Percentiles rank a stretch among this genome's conserved stretches.
These are phyloP conservation scores for Sergeia podlipaevii DNA, from an alignment of 208 protist genomes.

Conservation along the genomic window DNA sequence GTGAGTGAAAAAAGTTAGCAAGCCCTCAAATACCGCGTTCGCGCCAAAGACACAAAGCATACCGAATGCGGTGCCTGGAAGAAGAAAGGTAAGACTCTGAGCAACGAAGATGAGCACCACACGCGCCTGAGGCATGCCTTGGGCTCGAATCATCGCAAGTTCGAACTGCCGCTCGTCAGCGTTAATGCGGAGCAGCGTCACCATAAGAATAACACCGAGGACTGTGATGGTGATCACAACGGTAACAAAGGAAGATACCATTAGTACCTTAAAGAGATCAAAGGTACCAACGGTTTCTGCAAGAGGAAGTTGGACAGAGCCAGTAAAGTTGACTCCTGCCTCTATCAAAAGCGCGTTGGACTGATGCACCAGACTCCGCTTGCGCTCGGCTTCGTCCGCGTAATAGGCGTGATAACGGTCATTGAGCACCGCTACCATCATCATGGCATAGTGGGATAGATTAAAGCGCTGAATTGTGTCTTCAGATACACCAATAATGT, in stretches of 20 bases:
- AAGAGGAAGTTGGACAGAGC: conserved; percentile 60
- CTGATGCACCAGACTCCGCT: conserved; percentile 46
- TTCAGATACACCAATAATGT: conserved; percentile 23
- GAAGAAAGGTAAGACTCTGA: conserved; percentile 86
- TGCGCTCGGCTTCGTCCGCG: conserved; percentile 14
- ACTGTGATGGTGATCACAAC: conserved; percentile 81
- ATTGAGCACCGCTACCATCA: conserved; percentile 54
- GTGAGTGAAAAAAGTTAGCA: conserved; percentile 61
- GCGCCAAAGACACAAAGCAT: conserved; percentile 50
- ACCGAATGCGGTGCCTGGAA: conserved; percentile 87
- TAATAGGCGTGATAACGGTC: conserved; percentile 81
- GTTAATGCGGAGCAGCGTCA: conserved; percentile 90
- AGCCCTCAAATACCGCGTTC: conserved; percentile 63
- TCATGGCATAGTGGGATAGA: conserved; percentile 62
- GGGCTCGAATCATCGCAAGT: conserved; percentile 94
- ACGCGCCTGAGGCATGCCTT: conserved; percentile 80
- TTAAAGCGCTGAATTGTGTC: conserved; percentile 16
- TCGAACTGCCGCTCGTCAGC: conserved; percentile 96
- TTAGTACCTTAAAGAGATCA: conserved; percentile 69
- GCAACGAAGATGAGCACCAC: conserved; percentile 80
- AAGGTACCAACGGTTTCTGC: conserved; percentile 37
- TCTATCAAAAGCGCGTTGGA: conserved; percentile 51
- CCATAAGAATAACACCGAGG: conserved; percentile 90
- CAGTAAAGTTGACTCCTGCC: conserved; percentile 43
- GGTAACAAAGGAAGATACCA: conserved; percentile 85